Base-by-base conservation (phyloP, 768 basidiomycete genomes). In the Nevesoporus exiguus region DNA sequence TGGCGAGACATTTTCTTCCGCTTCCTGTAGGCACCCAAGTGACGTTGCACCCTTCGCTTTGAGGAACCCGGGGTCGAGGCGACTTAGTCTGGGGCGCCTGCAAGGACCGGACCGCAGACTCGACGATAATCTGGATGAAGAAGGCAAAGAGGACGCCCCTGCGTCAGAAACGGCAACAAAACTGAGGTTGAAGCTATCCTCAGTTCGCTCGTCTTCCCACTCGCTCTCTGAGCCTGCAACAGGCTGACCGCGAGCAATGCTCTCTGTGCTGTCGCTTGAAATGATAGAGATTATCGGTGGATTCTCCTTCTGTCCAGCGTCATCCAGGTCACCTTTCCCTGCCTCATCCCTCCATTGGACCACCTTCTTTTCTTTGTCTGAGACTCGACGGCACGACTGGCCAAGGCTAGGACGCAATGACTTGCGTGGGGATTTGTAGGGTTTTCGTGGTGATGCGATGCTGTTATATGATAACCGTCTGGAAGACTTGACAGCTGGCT, bases 281-380 rank as follows among this genome's bases (percentile, higher is more conserved):
- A 75, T 70, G 34, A 74, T 67, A 22, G 61, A 59, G 17, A 65
- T 49, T 22, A 48, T 51, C 1, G 60, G 60, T 13, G 56, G 47
- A 30, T 54, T 37, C 46, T 58, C 61, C 49, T 51, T 73, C 71
- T 54, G 69, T 58, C 56, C 81, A 72, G 49, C 78, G 61, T 92
- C 90, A 58, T 90, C 87, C 43, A 93, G 72, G 47, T 84, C 79
- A 25, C 90, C 91, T 65, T 86, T 85, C n/a, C 90, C 90, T 7
- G 78, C 90, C 69, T 93, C 87, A 60, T 93, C 90, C 52, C 78
- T 81, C 92, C 92, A 94, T 65, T 93, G 89, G 4, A 94, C 88
- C 49, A 81, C 85, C 67, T 93, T 92, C 60, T 78, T 80, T 64
- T 83, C 81, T 65, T 82, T 84, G 55, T 86, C 84, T 1, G 85